These are phyloP conservation scores for Rhododendron williamsianum DNA, from an alignment of 148 eudicot genomes.

Conservation along the genomic window DNA sequence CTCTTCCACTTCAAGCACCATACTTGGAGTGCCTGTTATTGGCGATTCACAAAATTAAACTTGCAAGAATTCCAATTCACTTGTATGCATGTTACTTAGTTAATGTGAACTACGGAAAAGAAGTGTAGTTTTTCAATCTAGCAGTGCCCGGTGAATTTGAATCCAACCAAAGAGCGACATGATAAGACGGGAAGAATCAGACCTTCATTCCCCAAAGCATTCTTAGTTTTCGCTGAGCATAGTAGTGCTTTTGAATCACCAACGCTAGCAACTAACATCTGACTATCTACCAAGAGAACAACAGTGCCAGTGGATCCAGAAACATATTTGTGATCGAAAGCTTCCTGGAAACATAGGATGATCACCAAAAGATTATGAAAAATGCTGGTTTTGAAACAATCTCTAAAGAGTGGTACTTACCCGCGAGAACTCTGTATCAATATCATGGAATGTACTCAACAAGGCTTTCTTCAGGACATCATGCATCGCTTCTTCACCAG, in stretches of 20 bases:
- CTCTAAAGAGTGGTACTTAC: background rate
- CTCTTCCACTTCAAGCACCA: slow-evolving; percentile 17
- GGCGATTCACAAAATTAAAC: background rate
- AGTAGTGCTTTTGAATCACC: slow-evolving; percentile 28
- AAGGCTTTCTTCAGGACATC: background rate
- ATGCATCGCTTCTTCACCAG: background rate
- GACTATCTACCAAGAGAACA: slow-evolving; percentile 19
- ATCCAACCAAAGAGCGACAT: background rate
- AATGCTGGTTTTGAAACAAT: background rate
- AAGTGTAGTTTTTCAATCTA: background rate
- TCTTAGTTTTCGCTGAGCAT: background rate
- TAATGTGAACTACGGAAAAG: background rate
- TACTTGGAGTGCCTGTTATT: background rate
- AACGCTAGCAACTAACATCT: slow-evolving; percentile 26
- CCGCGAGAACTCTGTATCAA: background rate
- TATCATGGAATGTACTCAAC: background rate
- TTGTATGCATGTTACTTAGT: background rate
- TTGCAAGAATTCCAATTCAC: background rate
- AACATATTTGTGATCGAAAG: background rate
- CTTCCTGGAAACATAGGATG: background rate
- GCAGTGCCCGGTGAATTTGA: background rate
- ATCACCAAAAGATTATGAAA: background rate
- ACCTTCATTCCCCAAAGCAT: background rate
- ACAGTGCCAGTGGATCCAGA: slow-evolving; percentile 8
- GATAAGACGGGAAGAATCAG: background rate